phyloP scores from a whole-genome alignment of 805 yeast genomes.

The Kuraishia piskuri region DNA sequence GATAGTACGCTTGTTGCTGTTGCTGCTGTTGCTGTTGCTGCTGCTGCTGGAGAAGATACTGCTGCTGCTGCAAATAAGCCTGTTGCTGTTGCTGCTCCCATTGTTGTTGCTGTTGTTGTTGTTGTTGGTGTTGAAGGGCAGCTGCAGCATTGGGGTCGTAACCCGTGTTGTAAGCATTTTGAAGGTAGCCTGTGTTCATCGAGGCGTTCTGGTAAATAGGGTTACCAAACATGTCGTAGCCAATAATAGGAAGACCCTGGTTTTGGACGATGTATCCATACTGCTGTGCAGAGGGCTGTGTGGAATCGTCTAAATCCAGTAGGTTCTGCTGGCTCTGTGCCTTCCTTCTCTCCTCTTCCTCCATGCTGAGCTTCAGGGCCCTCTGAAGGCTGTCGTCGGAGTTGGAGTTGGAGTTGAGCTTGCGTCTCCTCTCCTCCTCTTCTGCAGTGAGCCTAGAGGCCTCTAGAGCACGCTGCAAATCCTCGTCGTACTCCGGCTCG shows the following conservation, averaged over 20 bases:
- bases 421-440: slow-evolving; percentile 61
- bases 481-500: slow-evolving; percentile 56
- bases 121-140: slow-evolving; percentile 9
- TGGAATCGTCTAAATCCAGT: slow-evolving; percentile 42
- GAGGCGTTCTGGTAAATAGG: slow-evolving; percentile 46
- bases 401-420: slow-evolving; percentile 30
- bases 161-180: slow-evolving; percentile 28
- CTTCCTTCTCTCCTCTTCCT: slow-evolving; percentile 63
- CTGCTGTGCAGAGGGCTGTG: slow-evolving; percentile 31
- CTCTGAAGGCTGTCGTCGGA: slow-evolving; percentile 56
- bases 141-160: slow-evolving; percentile 16
- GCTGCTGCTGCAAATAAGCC: slow-evolving; percentile 14
- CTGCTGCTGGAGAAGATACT: slow-evolving; percentile 12
- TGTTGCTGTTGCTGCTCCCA: slow-evolving; percentile 12
- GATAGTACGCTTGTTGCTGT: slow-evolving; percentile 13
- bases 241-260: slow-evolving; percentile 21
- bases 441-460: slow-evolving; percentile 76
- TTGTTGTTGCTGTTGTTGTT: slow-evolving; percentile 10
- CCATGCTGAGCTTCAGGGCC: slow-evolving; percentile 64
- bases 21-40: slow-evolving; percentile 16
- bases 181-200: slow-evolving; percentile 46
- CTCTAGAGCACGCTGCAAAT: slow-evolving; percentile 71
- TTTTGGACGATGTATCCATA: slow-evolving; percentile 16
- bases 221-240: slow-evolving; percentile 58
- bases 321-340: slow-evolving; percentile 36